Base-by-base conservation (phyloP, 495 filamentous ascomycete genomes). In the Aspergillus wentii region DNA sequence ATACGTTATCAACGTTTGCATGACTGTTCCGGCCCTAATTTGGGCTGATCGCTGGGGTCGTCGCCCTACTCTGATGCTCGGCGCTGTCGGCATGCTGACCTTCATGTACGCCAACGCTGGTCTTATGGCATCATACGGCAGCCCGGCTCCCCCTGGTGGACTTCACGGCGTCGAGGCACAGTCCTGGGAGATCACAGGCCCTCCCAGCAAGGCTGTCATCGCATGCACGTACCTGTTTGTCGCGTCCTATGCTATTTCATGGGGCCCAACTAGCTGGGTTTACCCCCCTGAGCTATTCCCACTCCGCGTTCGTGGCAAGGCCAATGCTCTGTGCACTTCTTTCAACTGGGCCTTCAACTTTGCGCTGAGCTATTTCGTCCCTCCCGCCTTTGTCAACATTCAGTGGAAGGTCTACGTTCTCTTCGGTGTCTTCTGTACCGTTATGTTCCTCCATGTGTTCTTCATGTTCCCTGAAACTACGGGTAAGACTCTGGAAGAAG, bases 261-360 rank as follows among this genome's bases (percentile, higher is more conserved):
- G 79, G 79, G 68, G 83, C 7, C 82, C 81, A 0, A 75, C 79
- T 5, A 76, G 76, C 5, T 83, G 78, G 79, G 63, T 82, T 9
- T 85, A 85, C 40, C 80, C 80, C 0, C 76, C 80, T 1, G 80
- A 85, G 52, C 74, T 86, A 11, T 83, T 80, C 57, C 82, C 82
- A 0, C 57, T 83, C 16, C 67, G 79, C 18, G 62, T 82, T 16
- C 73, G 81, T 34, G 79, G 77, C 1, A 81, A 83, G 52, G 82
- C 64, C 33, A 79, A 86, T n/a, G 82, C 83, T n/a, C 64, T 89
- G 10, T 67, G 74, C 26, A 86, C 83, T 0, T 76, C 82, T 3
- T 72, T 71, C 7, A 88, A 86, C 66, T 89, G 85, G 85, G 71
- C 76, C 14, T 88, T 85, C 66, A 88, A 88, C 69, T 87, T 85